Conservation (phyloP, 352 stramenopile genomes). For the Aphanomyces euteiches region DNA sequence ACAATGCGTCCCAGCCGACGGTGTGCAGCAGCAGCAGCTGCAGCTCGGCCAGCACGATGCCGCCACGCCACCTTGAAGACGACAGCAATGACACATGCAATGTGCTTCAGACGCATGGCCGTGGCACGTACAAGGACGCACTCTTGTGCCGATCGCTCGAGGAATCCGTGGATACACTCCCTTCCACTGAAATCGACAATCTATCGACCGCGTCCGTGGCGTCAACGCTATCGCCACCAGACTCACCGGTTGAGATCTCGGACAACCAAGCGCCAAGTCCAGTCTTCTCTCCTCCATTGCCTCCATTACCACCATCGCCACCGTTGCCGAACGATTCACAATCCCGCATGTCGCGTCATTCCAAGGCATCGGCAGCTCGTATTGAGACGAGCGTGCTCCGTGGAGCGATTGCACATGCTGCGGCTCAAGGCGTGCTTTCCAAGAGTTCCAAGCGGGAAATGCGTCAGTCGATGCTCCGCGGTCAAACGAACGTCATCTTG, state of each 20-base stretch:
- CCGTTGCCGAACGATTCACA: background rate
- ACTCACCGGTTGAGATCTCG: background rate
- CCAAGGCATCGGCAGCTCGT: constrained; percentile 13
- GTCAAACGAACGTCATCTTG: constrained; percentile 15
- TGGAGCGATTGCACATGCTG: constrained; percentile 22
- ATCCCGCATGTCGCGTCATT: background rate
- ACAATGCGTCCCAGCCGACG: background rate
- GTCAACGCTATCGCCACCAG: background rate
- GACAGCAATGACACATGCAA: too few species aligned
- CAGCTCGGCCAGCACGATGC: background rate
- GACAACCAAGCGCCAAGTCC: background rate
- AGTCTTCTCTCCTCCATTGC: too few species aligned
- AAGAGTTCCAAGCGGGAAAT: constrained; percentile 29
- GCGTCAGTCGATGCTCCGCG: constrained; percentile 25
- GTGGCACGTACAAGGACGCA: constrained; percentile 24
- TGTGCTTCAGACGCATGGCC: too few species aligned
- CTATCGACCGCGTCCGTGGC: background rate
- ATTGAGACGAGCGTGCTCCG: constrained; percentile 22
- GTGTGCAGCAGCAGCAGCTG: constrained; percentile 5
- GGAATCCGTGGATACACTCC: background rate
- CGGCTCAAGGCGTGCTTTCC: constrained; percentile 24
- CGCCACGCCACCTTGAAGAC: background rate
- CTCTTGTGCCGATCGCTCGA: background rate
- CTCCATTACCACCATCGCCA: background rate
- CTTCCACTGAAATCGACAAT: background rate